Base-by-base conservation (phyloP, 345 rosid genomes). In the Dovyalis caffra region DNA sequence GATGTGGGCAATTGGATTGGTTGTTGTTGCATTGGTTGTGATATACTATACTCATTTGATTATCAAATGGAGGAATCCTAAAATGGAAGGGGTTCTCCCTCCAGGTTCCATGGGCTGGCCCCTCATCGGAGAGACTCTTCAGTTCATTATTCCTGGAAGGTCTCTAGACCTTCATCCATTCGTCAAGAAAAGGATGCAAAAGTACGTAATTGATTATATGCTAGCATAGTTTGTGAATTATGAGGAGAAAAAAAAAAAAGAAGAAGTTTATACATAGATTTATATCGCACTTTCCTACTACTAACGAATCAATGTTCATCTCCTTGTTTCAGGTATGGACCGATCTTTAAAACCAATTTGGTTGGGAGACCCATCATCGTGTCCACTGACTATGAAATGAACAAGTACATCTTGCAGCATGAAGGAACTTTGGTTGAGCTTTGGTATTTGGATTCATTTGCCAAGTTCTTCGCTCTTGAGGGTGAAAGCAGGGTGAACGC, bases 251-350 rank as follows among this genome's bases (percentile, higher is more conserved):
- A 37, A 37, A 0, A 49, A 0, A 8, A 20, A 51, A 20, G 3
- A 53, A n/a, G n/a, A 1, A 8, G 58, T 51, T 20, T 8, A 20
- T 51, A 2, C 23, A 6, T 51, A 49, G 18, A 16, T 1, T 1
- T 18, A 4, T 16, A 49, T 20, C 40, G 11, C 0, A 9, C 21
- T 5, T 47, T 14, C 60, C 0, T 53, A 2, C 28, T 23, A 23
- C 28, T 3, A 56, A 0, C 60, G 9, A 20, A 56, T n/a, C n/a
- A 1, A 53, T 53, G 9, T 53, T 8, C 2, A n/a, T n/a, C 9
- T n/a, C 26, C 60, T 8, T 56, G 15, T n/a, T n/a, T n/a, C 60
- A 75, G 77, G 51, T 80, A 74, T 12, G 79, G 83, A 78, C 79
- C 38, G 21, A 67, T 80, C n/a, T 56, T 56, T n/a, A 56, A 56